These are phyloP conservation scores for Fomes fomentarius DNA, from an alignment of 1,284 basidiomycete species.

Conservation along the genomic window DNA sequence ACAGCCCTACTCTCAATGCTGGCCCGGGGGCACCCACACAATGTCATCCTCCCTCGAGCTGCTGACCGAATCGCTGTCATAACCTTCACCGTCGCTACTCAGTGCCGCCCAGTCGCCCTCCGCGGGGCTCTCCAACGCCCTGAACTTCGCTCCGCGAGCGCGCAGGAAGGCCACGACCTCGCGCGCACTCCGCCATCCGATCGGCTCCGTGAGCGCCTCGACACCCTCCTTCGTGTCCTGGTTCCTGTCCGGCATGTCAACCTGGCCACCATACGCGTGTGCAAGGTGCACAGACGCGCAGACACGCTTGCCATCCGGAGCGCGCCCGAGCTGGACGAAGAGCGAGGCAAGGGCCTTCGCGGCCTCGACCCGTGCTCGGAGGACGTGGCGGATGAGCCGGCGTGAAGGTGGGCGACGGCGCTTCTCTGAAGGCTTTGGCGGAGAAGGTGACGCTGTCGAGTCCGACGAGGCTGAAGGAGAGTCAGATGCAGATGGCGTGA, in stretches of 20 bases:
- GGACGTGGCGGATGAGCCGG: constrained; percentile 82
- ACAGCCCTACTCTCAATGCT: constrained; percentile 9
- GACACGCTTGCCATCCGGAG: constrained; percentile 49
- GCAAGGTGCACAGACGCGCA: constrained; percentile 67
- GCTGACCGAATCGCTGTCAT: constrained; percentile 38
- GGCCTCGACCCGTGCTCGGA: constrained; percentile 80
- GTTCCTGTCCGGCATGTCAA: constrained; percentile 33
- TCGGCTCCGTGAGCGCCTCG: constrained; percentile 29
- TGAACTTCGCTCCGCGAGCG: constrained; percentile 65
- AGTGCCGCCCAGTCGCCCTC: constrained; percentile 66
- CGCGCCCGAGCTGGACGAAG: constrained; percentile 65
- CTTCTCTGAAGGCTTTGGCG: constrained; percentile 25
- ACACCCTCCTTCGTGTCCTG: constrained; percentile 32
- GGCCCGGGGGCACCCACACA: constrained; percentile 39
- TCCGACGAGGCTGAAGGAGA: constrained; percentile 43
- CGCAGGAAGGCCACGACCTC: constrained; percentile 70
- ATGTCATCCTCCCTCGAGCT: constrained; percentile 36
- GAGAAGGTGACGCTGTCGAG: not conserved
- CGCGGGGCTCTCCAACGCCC: constrained; percentile 47
- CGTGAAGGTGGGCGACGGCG: constrained; percentile 71
- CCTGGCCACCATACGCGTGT: constrained; percentile 48
- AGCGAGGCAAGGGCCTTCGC: constrained; percentile 72
- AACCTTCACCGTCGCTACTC: constrained; percentile 62
- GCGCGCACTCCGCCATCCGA: constrained; percentile 59
- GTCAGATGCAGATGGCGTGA: constrained; percentile 14